Evolutionary conservation across 2,329 filamentous ascomycete species (phyloP), one percentile per base, ranked within the genome.

Genomic region (Ophiostoma tasmaniense): DNA sequence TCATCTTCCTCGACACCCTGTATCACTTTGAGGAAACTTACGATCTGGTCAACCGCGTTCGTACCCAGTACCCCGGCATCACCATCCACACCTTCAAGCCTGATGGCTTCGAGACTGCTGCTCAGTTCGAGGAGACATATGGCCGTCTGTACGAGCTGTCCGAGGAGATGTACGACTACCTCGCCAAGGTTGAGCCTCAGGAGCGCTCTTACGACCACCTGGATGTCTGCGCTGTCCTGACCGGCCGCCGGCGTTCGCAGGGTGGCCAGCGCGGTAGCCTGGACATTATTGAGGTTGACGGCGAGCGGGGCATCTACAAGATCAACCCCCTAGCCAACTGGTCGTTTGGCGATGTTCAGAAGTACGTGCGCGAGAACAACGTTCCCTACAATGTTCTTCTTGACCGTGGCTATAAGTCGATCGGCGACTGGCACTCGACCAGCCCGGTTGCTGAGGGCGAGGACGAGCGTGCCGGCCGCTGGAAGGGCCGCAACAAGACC

Each of bases 351-450:
- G 90, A 98, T 77, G 94, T 99, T 71, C 89, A 93, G 79, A 84
- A 87, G 55, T 99, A 99, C 81, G 87, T 97, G 80, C 86, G 88
- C 75, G 89, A 90, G 75, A 87, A 97, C 83, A 81, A 92, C 71
- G 93, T 99, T 3, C 95, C 95, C 0, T 98, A 97, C 84, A 99
- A 99, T 78, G 88, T 86, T 71, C 86, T 99, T 37, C 86, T 99
- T 64, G 92, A 97, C 80, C 85, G 84, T 70, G 95, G 95, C n/a
- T 99, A 99, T 85, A 97, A 98, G 85, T 97, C 92, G 73, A 85
- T 99, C 72, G 95, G 95, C 71, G 95, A 99, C 83, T 98, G 93
- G 92, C 95, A 99, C 84, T 97, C 93, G 66, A 99, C 95, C 3
- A 90, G 88, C 74, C 93, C 95, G 14, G 93, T 98, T 71, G 88